phyloP scores from a whole-genome alignment of 768 basidiomycete species.

The Inosperma sp. region DNA sequence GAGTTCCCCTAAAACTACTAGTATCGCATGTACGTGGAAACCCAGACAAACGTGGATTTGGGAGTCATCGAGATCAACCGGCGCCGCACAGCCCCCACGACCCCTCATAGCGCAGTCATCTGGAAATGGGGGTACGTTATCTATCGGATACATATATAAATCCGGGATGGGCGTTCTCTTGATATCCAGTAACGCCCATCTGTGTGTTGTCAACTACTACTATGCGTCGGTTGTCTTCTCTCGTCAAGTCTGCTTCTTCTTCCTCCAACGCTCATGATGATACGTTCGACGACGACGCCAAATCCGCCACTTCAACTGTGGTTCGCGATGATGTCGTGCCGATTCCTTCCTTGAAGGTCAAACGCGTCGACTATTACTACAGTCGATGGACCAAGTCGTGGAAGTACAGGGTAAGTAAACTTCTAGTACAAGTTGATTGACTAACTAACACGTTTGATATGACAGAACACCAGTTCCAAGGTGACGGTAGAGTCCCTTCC shows the following conservation, averaged over 20 bases:
- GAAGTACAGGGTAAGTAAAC: slow-evolving; percentile 52
- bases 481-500: slow-evolving; percentile 46
- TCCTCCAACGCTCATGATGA: slow-evolving; percentile 14
- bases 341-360: slow-evolving; percentile 50
- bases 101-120: too few relatives aligned
- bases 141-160: too few relatives aligned
- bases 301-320: slow-evolving; percentile 33
- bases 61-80: too few relatives aligned
- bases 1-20: too few relatives aligned
- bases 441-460: not conserved
- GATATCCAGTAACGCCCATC: too few relatives aligned
- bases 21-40: too few relatives aligned
- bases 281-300: slow-evolving; percentile 27
- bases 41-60: too few relatives aligned
- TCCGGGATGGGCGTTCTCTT: too few relatives aligned
- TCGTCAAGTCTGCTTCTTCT: slow-evolving; percentile 21
- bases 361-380: slow-evolving; percentile 57
- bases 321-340: slow-evolving; percentile 35
- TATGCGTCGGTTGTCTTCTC: slow-evolving; percentile 26
- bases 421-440: not conserved
- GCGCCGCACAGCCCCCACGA: too few relatives aligned
- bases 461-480: slow-evolving; percentile 50
- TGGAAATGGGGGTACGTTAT: too few relatives aligned
- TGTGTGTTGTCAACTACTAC: too few relatives aligned
- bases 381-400: slow-evolving; percentile 52